Base-by-base conservation (phyloP, 1,284 basidiomycete species). In the Sphaerobolus stellatus region DNA sequence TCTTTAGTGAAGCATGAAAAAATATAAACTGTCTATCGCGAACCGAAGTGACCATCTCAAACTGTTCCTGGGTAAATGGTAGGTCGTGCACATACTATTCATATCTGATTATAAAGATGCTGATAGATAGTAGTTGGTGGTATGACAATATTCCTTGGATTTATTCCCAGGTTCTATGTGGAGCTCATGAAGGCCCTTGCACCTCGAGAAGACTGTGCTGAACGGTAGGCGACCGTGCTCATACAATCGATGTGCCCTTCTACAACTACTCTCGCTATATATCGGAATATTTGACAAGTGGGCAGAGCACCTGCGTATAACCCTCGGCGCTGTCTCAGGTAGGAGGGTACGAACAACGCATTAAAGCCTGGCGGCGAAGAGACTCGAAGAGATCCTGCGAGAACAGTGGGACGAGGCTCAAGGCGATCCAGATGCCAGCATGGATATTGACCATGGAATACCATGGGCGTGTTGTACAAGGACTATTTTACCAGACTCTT, bases 121-220 rank as follows among this genome's bases (percentile, higher is more conserved):
- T n/a, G n/a, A n/a, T n/a, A n/a, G n/a, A n/a, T 98, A 31, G 80
- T 98, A 14, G 81, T 82, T 0, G 96, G 96, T 4, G 96, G 97
- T 3, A 94, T 91, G 1, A 78, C 90, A 2, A 93, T 93, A 84
- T 72, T 99, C 1, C 93, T 94, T 1, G 93, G 93, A 0, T 94
- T 98, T 69, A 90, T 96, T 40, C 84, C 88, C 6, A 86, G 96
- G 2, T 77, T 98, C 20, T 86, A 92, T 29, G 70, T 77, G 4
- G 88, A 95, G 63, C 76, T 98, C 27, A 66, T 89, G 1, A 77
- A 79, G 2, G 78, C 80, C 5, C 75, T 94, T 29, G 74, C 76
- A 1, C 74, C 79, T 1, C 77, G 2, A 65, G 73, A 6, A 48
- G 69, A 3, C 49, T 61, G 13, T 51, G 66, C 1, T 55, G 45